Evolutionary conservation across 2,329 filamentous ascomycete species (phyloP).

Genomic region (Colletotrichum echinochloae): DNA sequence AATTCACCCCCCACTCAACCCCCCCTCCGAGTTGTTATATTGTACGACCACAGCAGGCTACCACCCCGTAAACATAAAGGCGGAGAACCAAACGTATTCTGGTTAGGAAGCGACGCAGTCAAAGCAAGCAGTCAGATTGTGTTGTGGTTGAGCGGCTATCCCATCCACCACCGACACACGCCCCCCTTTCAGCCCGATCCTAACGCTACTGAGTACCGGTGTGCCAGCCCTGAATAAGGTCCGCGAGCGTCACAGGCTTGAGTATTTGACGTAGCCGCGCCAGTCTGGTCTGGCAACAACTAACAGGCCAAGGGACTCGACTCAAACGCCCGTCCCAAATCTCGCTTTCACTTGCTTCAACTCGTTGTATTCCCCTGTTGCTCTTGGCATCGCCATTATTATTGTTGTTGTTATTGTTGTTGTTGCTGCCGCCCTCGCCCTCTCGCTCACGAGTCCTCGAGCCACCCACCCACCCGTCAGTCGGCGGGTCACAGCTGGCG

Average conservation of each 20-base stretch:
- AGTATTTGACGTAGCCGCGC: slow-evolving; percentile 33
- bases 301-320: slow-evolving; percentile 30
- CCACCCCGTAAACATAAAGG: slow-evolving; percentile 32
- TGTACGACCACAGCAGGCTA: slow-evolving; percentile 15
- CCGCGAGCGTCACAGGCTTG: slow-evolving; percentile 33
- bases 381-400: neutral
- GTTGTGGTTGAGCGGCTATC: slow-evolving; percentile 39
- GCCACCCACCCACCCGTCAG: slow-evolving; percentile 24
- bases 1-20: slow-evolving; percentile 21
- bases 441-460: neutral
- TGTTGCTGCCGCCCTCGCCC: neutral
- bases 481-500: slow-evolving; percentile 34
- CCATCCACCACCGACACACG: slow-evolving; percentile 38
- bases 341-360: slow-evolving; percentile 2
- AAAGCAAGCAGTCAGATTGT: slow-evolving; percentile 20
- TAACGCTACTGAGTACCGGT: slow-evolving; percentile 31
- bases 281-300: slow-evolving; percentile 26
- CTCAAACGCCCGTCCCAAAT: slow-evolving; percentile 33
- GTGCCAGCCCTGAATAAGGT: slow-evolving; percentile 26
- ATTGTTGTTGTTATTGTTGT: neutral
- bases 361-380: neutral
- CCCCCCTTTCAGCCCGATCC: slow-evolving; percentile 36
- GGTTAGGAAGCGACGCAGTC: slow-evolving; percentile 11
- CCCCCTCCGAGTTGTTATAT: slow-evolving; percentile 7
- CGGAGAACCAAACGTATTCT: slow-evolving; percentile 33